Percentiles rank a stretch among this genome's conserved stretches.
phyloP scores from a whole-genome alignment of 148 eudicot genomes.

The Bassia scoparia region DNA sequence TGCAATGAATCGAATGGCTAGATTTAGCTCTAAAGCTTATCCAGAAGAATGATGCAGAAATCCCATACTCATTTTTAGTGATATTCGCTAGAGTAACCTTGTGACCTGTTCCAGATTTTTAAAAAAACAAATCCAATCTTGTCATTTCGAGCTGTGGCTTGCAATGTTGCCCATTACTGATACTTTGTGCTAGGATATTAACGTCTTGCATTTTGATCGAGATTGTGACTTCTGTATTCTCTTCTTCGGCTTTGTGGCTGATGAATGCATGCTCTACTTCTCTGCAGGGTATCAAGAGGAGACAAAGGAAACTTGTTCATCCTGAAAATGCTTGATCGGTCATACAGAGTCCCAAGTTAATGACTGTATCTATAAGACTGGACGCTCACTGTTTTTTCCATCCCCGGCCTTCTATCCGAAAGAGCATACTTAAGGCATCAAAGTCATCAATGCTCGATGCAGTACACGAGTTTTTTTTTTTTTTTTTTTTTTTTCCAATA shows the following conservation, averaged over 20 bases:
- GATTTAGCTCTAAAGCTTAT: background rate
- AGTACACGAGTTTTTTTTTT: background rate
- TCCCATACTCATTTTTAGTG: background rate
- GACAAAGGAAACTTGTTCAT: constrained; percentile 92
- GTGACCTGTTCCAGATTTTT: background rate
- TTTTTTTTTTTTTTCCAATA: too few relatives aligned
- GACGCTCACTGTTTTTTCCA: background rate
- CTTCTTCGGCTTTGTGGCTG: background rate
- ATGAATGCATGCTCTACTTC: background rate
- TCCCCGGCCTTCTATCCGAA: too few relatives aligned
- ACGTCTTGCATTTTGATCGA: background rate
- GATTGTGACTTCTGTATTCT: background rate
- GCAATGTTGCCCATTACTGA: background rate
- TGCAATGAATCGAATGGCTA: background rate
- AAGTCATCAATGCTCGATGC: background rate
- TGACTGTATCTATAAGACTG: constrained; percentile 3
- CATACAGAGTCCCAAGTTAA: constrained; percentile 57
- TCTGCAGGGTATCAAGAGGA: constrained; percentile 81
- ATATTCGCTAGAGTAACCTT: background rate
- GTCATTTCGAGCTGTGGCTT: background rate
- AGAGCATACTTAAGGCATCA: background rate
- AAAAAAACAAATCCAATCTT: too few relatives aligned
- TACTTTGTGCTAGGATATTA: background rate
- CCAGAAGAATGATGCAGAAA: background rate
- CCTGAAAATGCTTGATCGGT: constrained; percentile 76